Evolutionary conservation across 129 eudicot genomes (phyloP).

Genomic region (Pulicaria dysenterica): DNA sequence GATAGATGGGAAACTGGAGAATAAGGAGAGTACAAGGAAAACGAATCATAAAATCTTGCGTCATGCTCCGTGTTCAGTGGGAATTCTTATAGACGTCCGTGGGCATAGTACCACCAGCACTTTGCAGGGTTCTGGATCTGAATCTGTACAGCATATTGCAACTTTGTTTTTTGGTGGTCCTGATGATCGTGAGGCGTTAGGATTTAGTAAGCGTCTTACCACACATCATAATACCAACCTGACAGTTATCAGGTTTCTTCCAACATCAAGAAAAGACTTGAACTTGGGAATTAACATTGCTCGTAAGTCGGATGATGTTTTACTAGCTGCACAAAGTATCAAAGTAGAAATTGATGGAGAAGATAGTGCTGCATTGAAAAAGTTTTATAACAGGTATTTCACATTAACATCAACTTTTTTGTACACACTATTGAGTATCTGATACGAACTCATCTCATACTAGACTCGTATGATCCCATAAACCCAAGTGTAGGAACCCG

Average conservation of each 20-base stretch:
- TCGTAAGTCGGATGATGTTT: slow-evolving; percentile 49
- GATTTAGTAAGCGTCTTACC: slow-evolving; percentile 78
- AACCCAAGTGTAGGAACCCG: too few species aligned
- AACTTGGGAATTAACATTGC: slow-evolving; percentile 48
- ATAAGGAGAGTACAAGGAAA: slow-evolving; percentile 60
- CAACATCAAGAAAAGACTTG: slow-evolving; percentile 32
- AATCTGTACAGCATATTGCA: slow-evolving; percentile 62
- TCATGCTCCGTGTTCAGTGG: slow-evolving; percentile 73
- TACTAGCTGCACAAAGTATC: slow-evolving; percentile 55
- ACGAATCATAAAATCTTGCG: slow-evolving; percentile 76
- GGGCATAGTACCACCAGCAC: slow-evolving; percentile 50
- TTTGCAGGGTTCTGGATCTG: slow-evolving; percentile 41
- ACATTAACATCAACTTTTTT: not conserved
- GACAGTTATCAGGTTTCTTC: slow-evolving; percentile 68
- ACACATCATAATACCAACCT: slow-evolving; percentile 63
- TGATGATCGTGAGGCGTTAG: slow-evolving; percentile 92
- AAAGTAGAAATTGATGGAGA: slow-evolving; percentile 54
- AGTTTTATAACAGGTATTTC: slow-evolving; percentile 64
- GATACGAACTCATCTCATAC: too few species aligned
- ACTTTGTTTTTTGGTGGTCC: slow-evolving; percentile 87
- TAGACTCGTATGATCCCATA: too few species aligned
- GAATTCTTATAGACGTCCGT: slow-evolving; percentile 74
- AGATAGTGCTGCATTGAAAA: slow-evolving; percentile 55
- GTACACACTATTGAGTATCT: too few species aligned
- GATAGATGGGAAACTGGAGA: slow-evolving; percentile 83